phyloP scores from a whole-genome alignment of 2,329 filamentous ascomycete genomes.

The Drechslerella dactyloides region DNA sequence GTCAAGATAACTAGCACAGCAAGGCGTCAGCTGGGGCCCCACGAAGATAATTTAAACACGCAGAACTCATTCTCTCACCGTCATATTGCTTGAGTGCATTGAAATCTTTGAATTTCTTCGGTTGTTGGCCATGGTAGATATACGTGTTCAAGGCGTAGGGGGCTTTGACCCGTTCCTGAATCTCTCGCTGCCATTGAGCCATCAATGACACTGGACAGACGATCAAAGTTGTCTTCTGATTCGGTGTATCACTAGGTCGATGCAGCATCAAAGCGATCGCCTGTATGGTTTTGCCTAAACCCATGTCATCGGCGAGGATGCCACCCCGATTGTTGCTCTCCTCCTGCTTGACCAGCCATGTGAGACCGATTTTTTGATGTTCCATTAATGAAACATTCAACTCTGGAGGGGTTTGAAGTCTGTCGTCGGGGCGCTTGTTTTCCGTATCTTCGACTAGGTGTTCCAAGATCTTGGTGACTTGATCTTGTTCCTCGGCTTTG shows the following conservation, averaged over 20 bases:
- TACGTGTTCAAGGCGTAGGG: constrained; percentile 68
- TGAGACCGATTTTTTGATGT: constrained; percentile 78
- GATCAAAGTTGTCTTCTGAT: constrained; percentile 55
- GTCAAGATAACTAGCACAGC: constrained; percentile 70
- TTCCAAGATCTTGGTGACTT: constrained; percentile 49
- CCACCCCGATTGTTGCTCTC: constrained; percentile 74
- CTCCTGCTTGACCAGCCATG: constrained; percentile 79
- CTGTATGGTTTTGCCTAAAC: constrained; percentile 82
- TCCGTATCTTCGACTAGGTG: constrained; percentile 53
- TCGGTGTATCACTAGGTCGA: constrained; percentile 66
- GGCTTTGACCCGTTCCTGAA: constrained; percentile 70
- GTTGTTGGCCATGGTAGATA: constrained; percentile 68
- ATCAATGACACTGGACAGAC: constrained; percentile 14
- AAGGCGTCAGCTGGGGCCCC: neutral
- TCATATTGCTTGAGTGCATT: constrained; percentile 70
- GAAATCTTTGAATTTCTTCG: constrained; percentile 66
- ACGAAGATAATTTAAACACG: neutral
- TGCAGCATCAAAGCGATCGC: constrained; percentile 77
- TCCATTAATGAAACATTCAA: constrained; percentile 75
- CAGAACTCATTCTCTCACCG: constrained; percentile 45
- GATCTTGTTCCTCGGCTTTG: constrained; percentile 15
- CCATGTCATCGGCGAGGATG: constrained; percentile 82
- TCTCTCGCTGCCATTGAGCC: constrained; percentile 80
- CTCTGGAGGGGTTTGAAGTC: constrained; percentile 72
- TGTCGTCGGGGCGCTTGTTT: constrained; percentile 65